Base-by-base conservation (phyloP, 176 grass and related monocot species). In the Pharus latifolius region DNA sequence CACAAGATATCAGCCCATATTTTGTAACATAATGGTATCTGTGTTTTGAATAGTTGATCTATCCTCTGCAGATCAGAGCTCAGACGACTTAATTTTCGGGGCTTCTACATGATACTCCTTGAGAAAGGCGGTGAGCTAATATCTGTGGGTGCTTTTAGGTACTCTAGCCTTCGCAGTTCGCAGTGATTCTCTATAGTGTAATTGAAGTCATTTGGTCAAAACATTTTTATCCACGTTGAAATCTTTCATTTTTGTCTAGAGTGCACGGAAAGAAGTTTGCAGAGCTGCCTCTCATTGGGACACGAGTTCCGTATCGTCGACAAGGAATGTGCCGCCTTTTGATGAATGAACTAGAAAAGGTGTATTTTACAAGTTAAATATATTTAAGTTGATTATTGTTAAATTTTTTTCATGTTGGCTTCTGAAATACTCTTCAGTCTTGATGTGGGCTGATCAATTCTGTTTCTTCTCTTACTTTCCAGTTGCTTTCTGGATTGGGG, bases 141-240 rank as follows among this genome's bases (percentile, higher is more conserved):
- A 74, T 79, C 76, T 67, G 86, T 78, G 3, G 86, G 86, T 63
- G 84, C 91, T 45, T 73, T 95, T 64, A 95, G 86, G 91, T 95
- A 84, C n/a, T 75, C 19, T 55, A 61, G 13, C 44, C 57, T 77
- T 49, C 40, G 49, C 10, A 25, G 5, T 77, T 49, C 40, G 49
- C 10, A 25, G 5, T 69, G 10, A 22, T n/a, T 60, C n/a, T 47
- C 52, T 47, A 7, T 65, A 41, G 27, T n/a, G 16, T 19, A 52
- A 72, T 60, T 28, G 6, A 54, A 80, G 42, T 51, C 11, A 52
- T 76, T 53, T 55, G 27, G 20, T 70, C 54, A 35, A n/a, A 54
- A 20, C 47, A 38, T 60, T 69, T 76, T 80, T 56, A 20, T 82
- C 5, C 65, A 70, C 70, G 15, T 29, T 60, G 26, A 26, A 5